Evolutionary conservation across 768 basidiomycete genomes (phyloP), one percentile per base, ranked within the genome.

Genomic region (Roridomyces roridus): DNA sequence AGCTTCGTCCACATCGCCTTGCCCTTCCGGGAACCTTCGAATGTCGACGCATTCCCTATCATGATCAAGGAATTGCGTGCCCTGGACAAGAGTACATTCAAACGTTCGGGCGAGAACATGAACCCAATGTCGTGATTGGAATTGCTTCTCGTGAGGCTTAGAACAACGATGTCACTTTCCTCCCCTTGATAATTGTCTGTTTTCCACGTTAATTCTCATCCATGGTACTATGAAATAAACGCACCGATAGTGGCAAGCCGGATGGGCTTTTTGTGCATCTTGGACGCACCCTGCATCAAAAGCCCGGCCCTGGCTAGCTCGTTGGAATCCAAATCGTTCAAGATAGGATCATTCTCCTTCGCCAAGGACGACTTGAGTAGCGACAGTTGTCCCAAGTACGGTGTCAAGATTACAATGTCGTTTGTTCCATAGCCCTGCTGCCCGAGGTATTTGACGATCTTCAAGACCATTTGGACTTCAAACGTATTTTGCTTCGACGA

Each of bases 161-260:
- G 74, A 25, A 90, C 69, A 18, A 89, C 84, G 46, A 90, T 84
- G 46, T 89, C 81, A 28, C 84, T 84, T 66, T 90, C 88, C 64
- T 90, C 88, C 4, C 88, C 88, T 65, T 90, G 89, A 57, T 89
- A 91, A 62, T 90, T 91, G 62, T 90, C 89, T 57, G n/a, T 43
- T 14, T 5, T 23, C 10, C 15, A 4, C 35, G 25, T 29, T 11
- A 41, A 36, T 25, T n/a, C n/a, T n/a, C n/a, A 14, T 31, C n/a
- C 23, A 7, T 41, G 12, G 41, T 15, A 52, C 29, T 29, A 40
- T 11, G 10, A 9, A 24, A 44, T 14, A 17, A 15, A 52, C 75
- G 11, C 46, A 87, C 88, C 88, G 6, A 89, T 88, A 0, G 88
- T 89, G 0, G 86, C 82, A 0, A 90, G 67, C 2, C 85, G 79